Base-by-base conservation (phyloP, 202 grass and related monocot species). In the Musa balbisiana region DNA sequence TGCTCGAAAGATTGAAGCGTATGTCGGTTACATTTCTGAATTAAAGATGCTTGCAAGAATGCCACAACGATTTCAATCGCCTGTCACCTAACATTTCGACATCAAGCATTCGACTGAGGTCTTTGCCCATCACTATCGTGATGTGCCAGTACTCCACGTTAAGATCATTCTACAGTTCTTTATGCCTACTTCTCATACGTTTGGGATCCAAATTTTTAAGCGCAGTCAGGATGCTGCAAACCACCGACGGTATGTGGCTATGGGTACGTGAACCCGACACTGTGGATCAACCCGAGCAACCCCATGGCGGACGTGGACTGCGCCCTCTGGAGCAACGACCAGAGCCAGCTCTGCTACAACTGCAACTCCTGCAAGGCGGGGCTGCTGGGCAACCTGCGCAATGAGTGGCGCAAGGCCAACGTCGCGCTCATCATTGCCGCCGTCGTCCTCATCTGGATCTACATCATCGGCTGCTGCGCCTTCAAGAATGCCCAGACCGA, bases 151-250 rank as follows among this genome's bases (percentile, higher is more conserved):
- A 27, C 27, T 27, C 2, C 27, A 27, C 2, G 27, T 27, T 27
- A 27, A 27, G 27, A 27, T 13, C 11, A 58, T 2, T 16, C 0
- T 58, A 13, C 0, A 15, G 0, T 11, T 58, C 0, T 14, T 58
- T 1, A 25, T 58, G 17, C 2, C 14, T 58, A 14, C 16, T 58
- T 0, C 55, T 58, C 2, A 58, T 17, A 1, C 15, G 1, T 62
- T 19, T 62, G 58, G 17, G 5, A 15, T 62, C 17, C n/a, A 13
- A 62, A 21, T 3, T 62, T 15, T 62, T 14, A 17, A n/a, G 9
- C n/a, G 58, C 67, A 69, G 67, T 69, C 67, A 49, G 67, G 67
- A 49, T 69, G 67, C 33, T 69, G 67, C 14, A 69, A 69, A 16
- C 67, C 67, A 8, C 67, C 67, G 19, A 69, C 67, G 1, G 26